Evolutionary conservation across 805 yeast genomes (phyloP), one percentile per base, ranked within the genome.

Genomic region (Myxozyma udenii): DNA sequence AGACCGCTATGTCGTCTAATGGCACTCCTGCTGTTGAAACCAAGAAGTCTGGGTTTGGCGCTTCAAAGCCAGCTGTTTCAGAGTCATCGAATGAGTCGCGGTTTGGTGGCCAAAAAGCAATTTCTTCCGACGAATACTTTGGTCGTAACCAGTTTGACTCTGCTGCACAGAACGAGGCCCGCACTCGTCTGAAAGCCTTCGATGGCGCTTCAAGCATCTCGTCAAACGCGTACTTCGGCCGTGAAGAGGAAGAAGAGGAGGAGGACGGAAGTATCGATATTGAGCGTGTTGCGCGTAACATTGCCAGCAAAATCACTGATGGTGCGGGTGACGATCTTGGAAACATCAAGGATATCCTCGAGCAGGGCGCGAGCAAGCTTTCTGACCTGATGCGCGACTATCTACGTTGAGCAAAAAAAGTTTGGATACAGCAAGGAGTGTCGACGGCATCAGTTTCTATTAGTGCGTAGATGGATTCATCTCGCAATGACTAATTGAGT

Each of bases 81-180:
- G 61, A 60, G 47, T 54, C 65, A 5, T 35, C 60, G 35, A 57
- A 59, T 12, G 61, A 66, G 39, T 71, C 64, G 12, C 87, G 88
- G 72, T 93, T 78, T 66, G 97, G 97, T 50, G 74, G 73, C 37
- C 96, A 90, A 68, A 91, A 87, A 77, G 96, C 90, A 43, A 93
- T 93, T 58, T 93, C 98, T 0, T 90, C 97, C 1, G 98, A 93
- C 70, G 95, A 90, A 72, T 81, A 79, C 64, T 93, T 93, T 69
- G 96, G 96, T 18, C 83, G 95, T 64, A 91, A 90, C 39, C 73
- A 81, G 23, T 87, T 79, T 64, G 97, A 88, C 64, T 85, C 85
- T 59, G 75, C 74, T 1, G 86, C 87, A 36, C 84, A 84, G 49
- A 77, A 76, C 41, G 96, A 89, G 68, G 97, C 97, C 1, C 77